A percentile compares a stretch with the other conserved stretches of the same genome.
Evolutionary conservation across 441 rosid genomes (phyloP).

Genomic region (Bruguiera hainesii): DNA sequence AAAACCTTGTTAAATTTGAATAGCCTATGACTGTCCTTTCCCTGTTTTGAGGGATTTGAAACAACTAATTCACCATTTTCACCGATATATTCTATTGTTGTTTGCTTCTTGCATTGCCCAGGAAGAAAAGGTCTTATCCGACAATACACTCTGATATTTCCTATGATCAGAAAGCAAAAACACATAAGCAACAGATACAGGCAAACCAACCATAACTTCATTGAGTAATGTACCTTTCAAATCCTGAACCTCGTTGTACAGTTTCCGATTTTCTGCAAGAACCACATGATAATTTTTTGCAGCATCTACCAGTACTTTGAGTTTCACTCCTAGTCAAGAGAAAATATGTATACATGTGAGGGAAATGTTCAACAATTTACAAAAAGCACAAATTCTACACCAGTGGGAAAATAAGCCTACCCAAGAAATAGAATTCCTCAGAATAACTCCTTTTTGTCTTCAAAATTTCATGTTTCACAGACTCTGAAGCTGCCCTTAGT

Average conservation of each 20-base stretch:
- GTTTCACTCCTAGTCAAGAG: slow-evolving; percentile 26
- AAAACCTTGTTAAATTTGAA: slow-evolving; percentile 38
- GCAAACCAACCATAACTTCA: neutral
- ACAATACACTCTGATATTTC: slow-evolving; percentile 38
- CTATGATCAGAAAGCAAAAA: slow-evolving; percentile 6
- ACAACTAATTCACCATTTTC: slow-evolving; percentile 36
- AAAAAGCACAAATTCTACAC: neutral
- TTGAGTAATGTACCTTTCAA: slow-evolving; percentile 26
- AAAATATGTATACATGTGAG: neutral
- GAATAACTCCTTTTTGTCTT: slow-evolving; percentile 25
- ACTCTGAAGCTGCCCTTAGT: slow-evolving; percentile 24
- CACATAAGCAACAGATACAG: neutral
- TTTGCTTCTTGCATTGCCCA: slow-evolving; percentile 29
- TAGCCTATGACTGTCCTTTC: slow-evolving; percentile 26
- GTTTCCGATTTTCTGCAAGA: slow-evolving; percentile 36
- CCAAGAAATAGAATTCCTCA: slow-evolving; percentile 28
- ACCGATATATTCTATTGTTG: slow-evolving; percentile 31
- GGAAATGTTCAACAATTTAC: neutral
- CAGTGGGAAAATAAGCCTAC: slow-evolving; percentile 12
- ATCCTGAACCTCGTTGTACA: slow-evolving; percentile 38
- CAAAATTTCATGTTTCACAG: slow-evolving; percentile 31
- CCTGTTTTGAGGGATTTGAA: slow-evolving; percentile 32
- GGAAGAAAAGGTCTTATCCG: slow-evolving; percentile 33
- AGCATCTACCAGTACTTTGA: slow-evolving; percentile 31
- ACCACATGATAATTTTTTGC: slow-evolving; percentile 33